A percentile compares a stretch with the other conserved stretches of the same genome.
phyloP scores from a whole-genome alignment of 345 rosid genomes.

The Punica granatum region DNA sequence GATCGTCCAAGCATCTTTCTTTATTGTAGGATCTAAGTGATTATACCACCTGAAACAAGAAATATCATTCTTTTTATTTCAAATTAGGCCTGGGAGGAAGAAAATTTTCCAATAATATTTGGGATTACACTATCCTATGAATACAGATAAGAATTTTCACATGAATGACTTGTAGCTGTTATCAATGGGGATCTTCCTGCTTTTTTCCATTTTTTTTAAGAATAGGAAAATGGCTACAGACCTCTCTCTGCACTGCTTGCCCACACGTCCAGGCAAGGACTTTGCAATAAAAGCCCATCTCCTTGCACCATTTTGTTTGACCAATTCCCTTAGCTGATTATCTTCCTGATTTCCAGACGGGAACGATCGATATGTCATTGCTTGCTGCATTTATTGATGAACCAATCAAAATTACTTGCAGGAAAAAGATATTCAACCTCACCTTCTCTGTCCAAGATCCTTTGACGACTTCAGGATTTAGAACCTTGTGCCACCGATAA shows the following conservation, averaged over 20 bases:
- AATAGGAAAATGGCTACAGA: background rate
- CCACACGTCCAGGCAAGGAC: conserved; percentile 38
- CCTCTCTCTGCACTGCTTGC: conserved; percentile 64
- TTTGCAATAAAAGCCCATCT: conserved; percentile 46
- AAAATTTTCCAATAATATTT: too few relatives aligned
- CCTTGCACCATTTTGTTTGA: conserved; percentile 26
- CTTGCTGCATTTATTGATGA: background rate
- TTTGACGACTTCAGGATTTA: conserved; percentile 38
- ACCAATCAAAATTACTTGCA: background rate
- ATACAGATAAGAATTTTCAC: too few relatives aligned
- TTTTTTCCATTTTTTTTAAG: too few relatives aligned
- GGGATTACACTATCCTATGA: too few relatives aligned
- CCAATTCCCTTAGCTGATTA: conserved; percentile 24
- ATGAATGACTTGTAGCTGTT: too few relatives aligned
- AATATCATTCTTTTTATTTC: background rate
- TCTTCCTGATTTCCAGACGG: conserved; percentile 35
- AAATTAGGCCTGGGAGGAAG: background rate
- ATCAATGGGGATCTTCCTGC: too few relatives aligned
- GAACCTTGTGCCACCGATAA: conserved; percentile 53
- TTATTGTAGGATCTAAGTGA: conserved; percentile 49
- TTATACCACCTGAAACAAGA: conserved; percentile 39
- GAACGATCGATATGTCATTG: background rate
- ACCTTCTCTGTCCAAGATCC: conserved; percentile 54
- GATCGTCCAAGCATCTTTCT: conserved; percentile 41
- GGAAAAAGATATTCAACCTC: background rate